phyloP scores from a whole-genome alignment of 129 eudicot species.

The Pseudognaphalium luteoalbum region DNA sequence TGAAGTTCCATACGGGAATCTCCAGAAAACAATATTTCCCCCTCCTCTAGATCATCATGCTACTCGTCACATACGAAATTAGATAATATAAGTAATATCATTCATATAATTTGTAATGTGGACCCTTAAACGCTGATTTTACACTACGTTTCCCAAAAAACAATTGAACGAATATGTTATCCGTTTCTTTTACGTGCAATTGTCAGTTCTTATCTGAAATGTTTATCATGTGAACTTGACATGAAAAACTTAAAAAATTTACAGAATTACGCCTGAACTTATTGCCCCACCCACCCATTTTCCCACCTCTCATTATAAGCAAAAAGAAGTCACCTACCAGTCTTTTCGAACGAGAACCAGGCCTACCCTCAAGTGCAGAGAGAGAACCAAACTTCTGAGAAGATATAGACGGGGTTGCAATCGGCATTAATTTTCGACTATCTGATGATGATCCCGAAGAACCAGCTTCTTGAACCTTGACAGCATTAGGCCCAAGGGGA shows the following conservation, averaged over 20 bases:
- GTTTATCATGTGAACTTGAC: neutral
- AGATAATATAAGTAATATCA: neutral
- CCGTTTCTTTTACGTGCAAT: neutral
- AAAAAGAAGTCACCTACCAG: conserved; percentile 49
- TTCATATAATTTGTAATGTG: neutral
- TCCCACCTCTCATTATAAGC: neutral
- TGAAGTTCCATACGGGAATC: conserved; percentile 77
- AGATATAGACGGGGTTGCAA: conserved; percentile 72
- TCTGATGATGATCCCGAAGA: conserved; percentile 89
- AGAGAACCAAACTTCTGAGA: conserved; percentile 89
- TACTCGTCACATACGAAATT: conserved; percentile 28
- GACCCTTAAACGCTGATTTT: neutral
- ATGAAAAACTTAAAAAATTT: neutral
- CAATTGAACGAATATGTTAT: neutral
- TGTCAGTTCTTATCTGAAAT: neutral
- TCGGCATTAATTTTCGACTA: conserved; percentile 41
- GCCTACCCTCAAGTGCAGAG: conserved; percentile 87
- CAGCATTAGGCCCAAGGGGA: conserved; percentile 29
- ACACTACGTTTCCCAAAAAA: neutral
- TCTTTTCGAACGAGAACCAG: conserved; percentile 69
- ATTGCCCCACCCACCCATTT: neutral
- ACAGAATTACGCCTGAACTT: neutral
- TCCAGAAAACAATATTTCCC: conserved; percentile 83
- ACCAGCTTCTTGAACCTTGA: conserved; percentile 55
- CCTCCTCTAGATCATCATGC: conserved; percentile 96